Base-by-base conservation (phyloP, 805 yeast species). In the Yarrowia keelungensis region DNA sequence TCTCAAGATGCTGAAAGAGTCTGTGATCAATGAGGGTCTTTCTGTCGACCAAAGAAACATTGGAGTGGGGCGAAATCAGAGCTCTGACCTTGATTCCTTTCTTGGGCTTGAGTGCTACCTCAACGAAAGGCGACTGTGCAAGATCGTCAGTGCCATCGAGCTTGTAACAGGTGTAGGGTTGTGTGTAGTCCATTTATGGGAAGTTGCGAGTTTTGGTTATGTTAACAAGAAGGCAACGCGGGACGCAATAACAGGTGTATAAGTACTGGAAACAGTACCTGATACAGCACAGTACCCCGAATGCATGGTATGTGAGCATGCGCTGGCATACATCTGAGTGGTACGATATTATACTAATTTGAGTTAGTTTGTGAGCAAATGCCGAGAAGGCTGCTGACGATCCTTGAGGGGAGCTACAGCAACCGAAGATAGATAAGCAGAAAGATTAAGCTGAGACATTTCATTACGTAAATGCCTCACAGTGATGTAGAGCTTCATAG, bases 71-170 rank as follows among this genome's bases (percentile, higher is more conserved):
- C n/a, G 65, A 59, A 8, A 59, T 45, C 2, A 59, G 51, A 0
- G 65, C 65, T 42, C 65, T 15, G 51, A 59, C 16, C 8, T 43
- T 59, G 50, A 59, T 59, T 0, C 65, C 51, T 12, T 59, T 59
- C 15, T 59, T 59, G 8, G 65, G 65, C 32, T 59, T 59, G 35
- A 59, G 65, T 8, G 65, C 65, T 9, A 59, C 65, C 41, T 59
- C 65, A 8, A 59, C 65, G 32, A 59, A 59, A 8, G 65, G 51
- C 14, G 65, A 22, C 35, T 35, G 50, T 8, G 41, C 19, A 12
- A 59, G 50, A 10, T 59, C 14, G 39, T 59, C 65, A 1, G 65
- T 43, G 16, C 65, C 65, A 9, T 59, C 65, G 15, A 59, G 51
- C 26, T 45, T 42, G 42, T 59, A 59, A 39, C 65, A 59, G 7